Percentiles rank a stretch among this genome's conserved stretches.
Conservation (phyloP, 192 early-diverging fungal species). For the Backusella morwellensis region DNA sequence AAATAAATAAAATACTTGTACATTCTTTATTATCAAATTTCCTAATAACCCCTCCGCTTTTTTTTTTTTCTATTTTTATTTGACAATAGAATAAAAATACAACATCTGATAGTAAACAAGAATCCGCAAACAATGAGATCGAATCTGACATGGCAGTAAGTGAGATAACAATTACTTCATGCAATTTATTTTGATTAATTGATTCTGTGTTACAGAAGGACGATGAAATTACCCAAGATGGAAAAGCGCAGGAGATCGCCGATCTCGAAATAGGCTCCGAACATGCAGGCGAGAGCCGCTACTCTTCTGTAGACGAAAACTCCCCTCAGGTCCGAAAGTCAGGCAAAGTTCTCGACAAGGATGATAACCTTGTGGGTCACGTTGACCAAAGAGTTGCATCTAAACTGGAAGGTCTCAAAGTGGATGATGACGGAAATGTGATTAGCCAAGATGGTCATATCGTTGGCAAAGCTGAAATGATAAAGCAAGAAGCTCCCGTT, state of each 20-base stretch:
- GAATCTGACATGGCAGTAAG: background rate
- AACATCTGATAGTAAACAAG: background rate
- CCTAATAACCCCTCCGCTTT: background rate
- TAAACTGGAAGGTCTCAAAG: slow-evolving; percentile 9
- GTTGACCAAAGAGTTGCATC: background rate
- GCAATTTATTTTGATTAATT: background rate
- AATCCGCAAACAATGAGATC: background rate
- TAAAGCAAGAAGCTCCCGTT: background rate
- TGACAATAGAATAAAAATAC: background rate
- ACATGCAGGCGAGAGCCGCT: background rate
- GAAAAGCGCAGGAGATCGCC: background rate
- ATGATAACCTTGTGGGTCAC: slow-evolving; percentile 18
- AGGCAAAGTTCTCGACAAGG: slow-evolving; percentile 12
- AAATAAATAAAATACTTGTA: background rate
- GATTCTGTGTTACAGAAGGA: background rate
- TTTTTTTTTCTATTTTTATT: background rate
- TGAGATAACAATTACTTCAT: background rate
- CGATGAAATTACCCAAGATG: background rate
- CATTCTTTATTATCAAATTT: background rate
- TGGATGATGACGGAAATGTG: slow-evolving; percentile 22
- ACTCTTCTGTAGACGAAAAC: background rate
- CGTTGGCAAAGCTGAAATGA: background rate
- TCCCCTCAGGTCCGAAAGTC: slow-evolving; percentile 1
- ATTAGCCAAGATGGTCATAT: background rate
- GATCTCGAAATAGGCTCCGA: background rate